These are phyloP conservation scores for Fraxinus angustifolia DNA, from an alignment of 305 asterid genomes.

Conservation along the genomic window DNA sequence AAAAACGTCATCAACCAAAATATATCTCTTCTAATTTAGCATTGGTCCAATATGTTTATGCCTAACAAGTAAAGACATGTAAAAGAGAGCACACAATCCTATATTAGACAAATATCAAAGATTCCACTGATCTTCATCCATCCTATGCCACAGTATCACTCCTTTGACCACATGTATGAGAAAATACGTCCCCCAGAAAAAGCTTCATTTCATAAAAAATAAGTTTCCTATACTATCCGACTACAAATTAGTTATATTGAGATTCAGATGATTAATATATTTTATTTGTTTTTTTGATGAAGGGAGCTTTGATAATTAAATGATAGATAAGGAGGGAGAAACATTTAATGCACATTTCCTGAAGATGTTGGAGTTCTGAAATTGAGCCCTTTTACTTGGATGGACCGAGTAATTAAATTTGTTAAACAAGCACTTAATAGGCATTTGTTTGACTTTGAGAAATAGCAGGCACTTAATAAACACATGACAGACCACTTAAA, in stretches of 20 bases:
- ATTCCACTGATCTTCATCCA: neutral
- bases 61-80: neutral
- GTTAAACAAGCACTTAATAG: neutral
- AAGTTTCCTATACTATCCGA: neutral
- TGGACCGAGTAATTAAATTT: neutral
- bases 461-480: neutral
- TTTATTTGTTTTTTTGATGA: neutral
- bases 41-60: neutral
- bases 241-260: neutral
- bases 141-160: neutral
- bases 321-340: neutral
- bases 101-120: neutral
- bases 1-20: neutral
- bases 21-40: neutral
- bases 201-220: neutral
- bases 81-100: neutral
- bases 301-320: neutral
- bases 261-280: neutral
- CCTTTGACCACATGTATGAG: neutral
- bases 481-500: neutral
- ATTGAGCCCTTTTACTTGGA: neutral
- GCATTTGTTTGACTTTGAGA: neutral
- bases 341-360: neutral
- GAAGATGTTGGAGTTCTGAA: neutral
- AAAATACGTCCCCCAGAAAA: neutral